Evolutionary conservation across 495 filamentous ascomycete species (phyloP).

Genomic region (Penicillium robsamsonii): DNA sequence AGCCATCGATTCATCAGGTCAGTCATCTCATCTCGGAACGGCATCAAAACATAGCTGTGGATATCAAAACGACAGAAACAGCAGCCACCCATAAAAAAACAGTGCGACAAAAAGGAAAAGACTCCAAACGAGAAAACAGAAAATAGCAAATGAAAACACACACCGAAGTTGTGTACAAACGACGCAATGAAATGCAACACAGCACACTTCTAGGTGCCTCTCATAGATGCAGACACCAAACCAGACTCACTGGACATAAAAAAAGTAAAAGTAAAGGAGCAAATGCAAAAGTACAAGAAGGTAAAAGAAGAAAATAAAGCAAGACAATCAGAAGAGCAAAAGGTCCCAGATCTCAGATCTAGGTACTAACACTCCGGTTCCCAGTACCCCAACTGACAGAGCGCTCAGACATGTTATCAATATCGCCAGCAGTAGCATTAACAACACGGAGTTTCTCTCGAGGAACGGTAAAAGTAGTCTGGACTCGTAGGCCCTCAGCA

Average conservation of each 20-base stretch:
- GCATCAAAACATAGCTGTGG: slow-evolving; percentile 9
- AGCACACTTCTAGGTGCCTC: not conserved
- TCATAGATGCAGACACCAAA: slow-evolving; percentile 1
- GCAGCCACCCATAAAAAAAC: not conserved
- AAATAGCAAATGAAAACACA: not conserved
- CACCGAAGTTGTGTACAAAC: not conserved
- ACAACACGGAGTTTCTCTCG: slow-evolving; percentile 81
- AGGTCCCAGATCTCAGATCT: not conserved
- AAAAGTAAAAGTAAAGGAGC: not conserved
- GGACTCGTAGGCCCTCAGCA: slow-evolving; percentile 74
- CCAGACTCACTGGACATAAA: not conserved
- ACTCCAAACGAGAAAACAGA: not conserved
- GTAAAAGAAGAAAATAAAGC: not conserved
- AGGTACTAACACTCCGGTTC: slow-evolving; percentile 15
- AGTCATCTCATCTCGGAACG: slow-evolving; percentile 12
- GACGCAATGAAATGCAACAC: not conserved
- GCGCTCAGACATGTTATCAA: slow-evolving; percentile 35
- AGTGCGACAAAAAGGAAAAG: not conserved
- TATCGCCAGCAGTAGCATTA: slow-evolving; percentile 54
- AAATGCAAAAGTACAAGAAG: slow-evolving; percentile 10
- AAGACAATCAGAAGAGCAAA: not conserved
- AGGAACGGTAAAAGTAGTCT: slow-evolving; percentile 92
- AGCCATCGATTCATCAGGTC: slow-evolving; percentile 7
- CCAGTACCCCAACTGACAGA: slow-evolving; percentile 30
- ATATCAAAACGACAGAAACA: slow-evolving; percentile 8